Conservation (phyloP, 164 flowering plant species). For the Nymphaea colorata region DNA sequence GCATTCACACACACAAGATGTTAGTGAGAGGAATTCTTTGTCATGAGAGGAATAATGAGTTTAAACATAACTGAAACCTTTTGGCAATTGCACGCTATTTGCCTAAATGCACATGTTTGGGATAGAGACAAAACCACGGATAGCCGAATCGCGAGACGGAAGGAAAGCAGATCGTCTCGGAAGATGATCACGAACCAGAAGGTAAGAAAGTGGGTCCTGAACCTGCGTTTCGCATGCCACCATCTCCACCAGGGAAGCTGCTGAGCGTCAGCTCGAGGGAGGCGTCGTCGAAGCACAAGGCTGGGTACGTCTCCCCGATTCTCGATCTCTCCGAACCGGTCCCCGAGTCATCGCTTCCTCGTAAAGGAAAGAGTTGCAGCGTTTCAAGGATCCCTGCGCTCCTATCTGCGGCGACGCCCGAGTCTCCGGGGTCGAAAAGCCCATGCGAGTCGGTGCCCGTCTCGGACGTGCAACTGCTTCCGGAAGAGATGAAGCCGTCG, state of each 20-base stretch:
- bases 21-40: too few relatives aligned
- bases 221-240: slow-evolving; percentile 1
- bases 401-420: slow-evolving; percentile 4
- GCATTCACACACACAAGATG: too few relatives aligned
- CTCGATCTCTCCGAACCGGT: slow-evolving; percentile 12
- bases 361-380: slow-evolving; percentile 84
- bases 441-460: slow-evolving; percentile 18
- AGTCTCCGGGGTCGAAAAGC: slow-evolving; percentile 17
- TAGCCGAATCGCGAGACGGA: too few relatives aligned
- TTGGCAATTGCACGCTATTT: too few relatives aligned
- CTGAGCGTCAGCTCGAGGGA: slow-evolving; percentile 75
- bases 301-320: slow-evolving; percentile 14
- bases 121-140: too few relatives aligned
- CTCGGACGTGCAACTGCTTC: slow-evolving; percentile 40
- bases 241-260: slow-evolving; percentile 22
- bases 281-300: slow-evolving; percentile 24
- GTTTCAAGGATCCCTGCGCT: slow-evolving; percentile 40
- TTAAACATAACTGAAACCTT: too few relatives aligned
- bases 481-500: slow-evolving; percentile 27
- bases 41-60: too few relatives aligned
- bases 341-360: slow-evolving; percentile 25
- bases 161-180: neutral
- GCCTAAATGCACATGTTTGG: too few relatives aligned
- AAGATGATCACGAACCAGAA: neutral
- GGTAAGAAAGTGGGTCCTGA: slow-evolving; percentile 4